Conservation (phyloP, 306 rosid species). For the Hippophae gyantsensis region DNA sequence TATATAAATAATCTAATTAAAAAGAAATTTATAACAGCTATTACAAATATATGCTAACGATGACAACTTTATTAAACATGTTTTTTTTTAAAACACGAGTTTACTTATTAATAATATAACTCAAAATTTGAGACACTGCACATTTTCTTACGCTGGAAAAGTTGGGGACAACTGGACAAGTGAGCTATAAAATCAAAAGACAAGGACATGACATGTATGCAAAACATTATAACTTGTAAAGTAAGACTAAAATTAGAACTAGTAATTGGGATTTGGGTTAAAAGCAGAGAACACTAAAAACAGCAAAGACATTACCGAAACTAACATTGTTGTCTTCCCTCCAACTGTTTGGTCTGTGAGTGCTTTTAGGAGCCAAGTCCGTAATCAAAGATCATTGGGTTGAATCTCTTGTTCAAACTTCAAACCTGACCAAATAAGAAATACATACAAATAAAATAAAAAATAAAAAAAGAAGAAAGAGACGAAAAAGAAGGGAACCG, state of each 20-base stretch:
- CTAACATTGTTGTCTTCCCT: slow-evolving; percentile 24
- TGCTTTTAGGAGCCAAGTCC: slow-evolving; percentile 54
- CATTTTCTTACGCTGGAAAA: too few relatives aligned
- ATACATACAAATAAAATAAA: neutral
- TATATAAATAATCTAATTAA: too few relatives aligned
- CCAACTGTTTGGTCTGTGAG: slow-evolving; percentile 53
- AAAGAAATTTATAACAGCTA: too few relatives aligned
- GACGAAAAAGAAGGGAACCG: slow-evolving; percentile 23
- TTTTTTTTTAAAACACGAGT: too few relatives aligned
- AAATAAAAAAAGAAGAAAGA: slow-evolving; percentile 7
- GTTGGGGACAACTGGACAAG: too few relatives aligned
- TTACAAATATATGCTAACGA: too few relatives aligned
- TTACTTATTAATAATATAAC: too few relatives aligned
- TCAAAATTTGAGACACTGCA: too few relatives aligned
- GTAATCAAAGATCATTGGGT: slow-evolving; percentile 38
- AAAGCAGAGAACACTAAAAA: slow-evolving; percentile 28
- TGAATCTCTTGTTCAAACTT: slow-evolving; percentile 38
- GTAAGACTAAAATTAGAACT: slow-evolving; percentile 1
- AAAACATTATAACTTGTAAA: neutral
- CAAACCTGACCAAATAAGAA: slow-evolving; percentile 19
- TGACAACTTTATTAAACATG: too few relatives aligned
- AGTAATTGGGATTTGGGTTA: slow-evolving; percentile 5
- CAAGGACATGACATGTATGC: too few relatives aligned
- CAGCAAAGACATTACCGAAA: slow-evolving; percentile 27
- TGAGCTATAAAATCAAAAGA: too few relatives aligned